Percentiles rank a stretch among this genome's conserved stretches.
phyloP scores from a whole-genome alignment of 768 basidiomycete species.

The Lactarius trivialis region DNA sequence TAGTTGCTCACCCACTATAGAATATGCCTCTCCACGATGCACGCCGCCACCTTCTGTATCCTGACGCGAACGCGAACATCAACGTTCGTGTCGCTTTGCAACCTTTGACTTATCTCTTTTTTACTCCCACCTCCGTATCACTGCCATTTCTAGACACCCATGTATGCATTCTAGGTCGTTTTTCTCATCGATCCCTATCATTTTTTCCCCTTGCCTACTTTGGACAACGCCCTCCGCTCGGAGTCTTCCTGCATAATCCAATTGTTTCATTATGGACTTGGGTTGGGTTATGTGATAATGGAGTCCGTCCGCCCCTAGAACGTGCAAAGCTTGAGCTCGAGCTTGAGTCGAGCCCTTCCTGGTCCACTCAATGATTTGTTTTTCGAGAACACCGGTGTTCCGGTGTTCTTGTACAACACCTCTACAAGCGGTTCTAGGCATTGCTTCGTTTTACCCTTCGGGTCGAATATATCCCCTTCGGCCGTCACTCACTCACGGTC shows the following conservation, averaged over 20 bases:
- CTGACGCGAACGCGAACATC: background rate
- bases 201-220: background rate
- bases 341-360: too few relatives aligned
- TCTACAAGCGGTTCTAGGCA: too few relatives aligned
- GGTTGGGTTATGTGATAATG: background rate
- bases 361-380: too few relatives aligned
- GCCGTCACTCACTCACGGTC: too few relatives aligned
- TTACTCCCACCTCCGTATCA: background rate
- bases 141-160: constrained; percentile 5
- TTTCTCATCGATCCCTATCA: background rate
- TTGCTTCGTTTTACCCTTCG: too few relatives aligned
- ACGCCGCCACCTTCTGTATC: background rate
- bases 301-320: too few relatives aligned
- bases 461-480: background rate
- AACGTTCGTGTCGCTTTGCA: background rate
- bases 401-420: too few relatives aligned
- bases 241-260: background rate
- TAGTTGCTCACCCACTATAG: background rate
- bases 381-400: too few relatives aligned
- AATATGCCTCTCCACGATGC: background rate
- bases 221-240: background rate
- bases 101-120: background rate
- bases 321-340: too few relatives aligned
- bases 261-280: background rate
- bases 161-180: constrained; percentile 1